A percentile compares a stretch with the other conserved stretches of the same genome.
Evolutionary conservation across 2,329 filamentous ascomycete species (phyloP).

Genomic region (Byssochlamys sp.): DNA sequence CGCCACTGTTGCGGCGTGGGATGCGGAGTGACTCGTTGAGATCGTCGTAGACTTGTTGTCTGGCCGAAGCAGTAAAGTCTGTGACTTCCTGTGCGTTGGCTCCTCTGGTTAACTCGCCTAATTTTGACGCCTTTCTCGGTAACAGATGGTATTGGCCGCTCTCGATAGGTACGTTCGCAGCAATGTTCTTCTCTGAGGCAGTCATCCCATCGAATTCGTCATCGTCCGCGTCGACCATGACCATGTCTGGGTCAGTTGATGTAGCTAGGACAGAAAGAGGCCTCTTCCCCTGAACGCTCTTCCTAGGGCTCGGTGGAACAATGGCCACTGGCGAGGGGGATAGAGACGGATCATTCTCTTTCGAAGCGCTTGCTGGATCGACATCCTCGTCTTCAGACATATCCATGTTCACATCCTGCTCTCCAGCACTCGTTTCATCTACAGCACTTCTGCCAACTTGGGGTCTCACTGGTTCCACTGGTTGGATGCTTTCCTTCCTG

Average conservation of each 20-base stretch:
- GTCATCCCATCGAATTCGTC: constrained; percentile 20
- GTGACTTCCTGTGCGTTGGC: constrained; percentile 7
- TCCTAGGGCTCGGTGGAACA: constrained; percentile 27
- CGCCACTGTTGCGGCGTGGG: background rate
- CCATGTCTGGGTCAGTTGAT: constrained; percentile 23
- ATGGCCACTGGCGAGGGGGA: constrained; percentile 29
- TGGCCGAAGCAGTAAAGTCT: background rate
- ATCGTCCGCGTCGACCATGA: constrained; percentile 21
- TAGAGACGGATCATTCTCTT: constrained; percentile 41
- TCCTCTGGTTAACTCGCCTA: constrained; percentile 15
- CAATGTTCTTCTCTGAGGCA: constrained; percentile 34
- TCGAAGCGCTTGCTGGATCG: constrained; percentile 28
- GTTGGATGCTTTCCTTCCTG: constrained; percentile 4
- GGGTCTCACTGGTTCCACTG: constrained; percentile 3
- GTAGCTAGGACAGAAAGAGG: constrained; percentile 34
- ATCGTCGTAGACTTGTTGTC: background rate
- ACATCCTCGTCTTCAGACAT: constrained; percentile 22
- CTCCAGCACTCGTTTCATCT: constrained; percentile 6
- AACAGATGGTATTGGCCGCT: constrained; percentile 4
- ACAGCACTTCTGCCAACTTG: constrained; percentile 6
- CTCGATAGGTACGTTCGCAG: constrained; percentile 19
- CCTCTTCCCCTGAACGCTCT: constrained; percentile 31
- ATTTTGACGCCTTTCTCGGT: constrained; percentile 28
- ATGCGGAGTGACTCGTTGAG: background rate
- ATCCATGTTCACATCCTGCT: constrained; percentile 17